Evolutionary conservation across 2,329 filamentous ascomycete species (phyloP).

Genomic region (Penicillium sp.): DNA sequence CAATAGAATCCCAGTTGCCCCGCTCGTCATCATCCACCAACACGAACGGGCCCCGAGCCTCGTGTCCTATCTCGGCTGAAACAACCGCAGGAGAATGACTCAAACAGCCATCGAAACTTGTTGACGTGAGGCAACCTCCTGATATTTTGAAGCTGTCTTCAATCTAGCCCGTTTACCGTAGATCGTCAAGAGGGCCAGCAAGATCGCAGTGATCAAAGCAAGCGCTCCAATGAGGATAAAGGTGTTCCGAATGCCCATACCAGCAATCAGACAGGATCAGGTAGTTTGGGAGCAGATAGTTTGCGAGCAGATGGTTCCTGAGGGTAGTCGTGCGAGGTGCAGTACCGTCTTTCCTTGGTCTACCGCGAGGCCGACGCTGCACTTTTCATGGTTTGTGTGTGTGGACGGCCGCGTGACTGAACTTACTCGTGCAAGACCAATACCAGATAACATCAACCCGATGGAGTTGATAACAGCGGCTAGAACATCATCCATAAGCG

Average conservation of each 20-base stretch:
- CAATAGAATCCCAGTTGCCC: neutral
- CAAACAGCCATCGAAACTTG: neutral
- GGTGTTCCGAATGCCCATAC: conserved; percentile 13
- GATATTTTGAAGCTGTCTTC: conserved; percentile 7
- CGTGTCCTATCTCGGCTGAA: neutral
- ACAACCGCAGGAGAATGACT: neutral
- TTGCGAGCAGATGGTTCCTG: too few relatives aligned
- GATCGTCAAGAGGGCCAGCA: conserved; percentile 7
- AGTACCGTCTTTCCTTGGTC: too few relatives aligned
- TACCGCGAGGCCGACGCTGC: too few relatives aligned
- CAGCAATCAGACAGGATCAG: neutral
- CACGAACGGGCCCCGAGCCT: neutral
- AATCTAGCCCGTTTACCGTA: conserved; percentile 8
- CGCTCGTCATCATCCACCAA: neutral
- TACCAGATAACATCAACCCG: too few relatives aligned
- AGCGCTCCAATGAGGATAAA: conserved; percentile 13
- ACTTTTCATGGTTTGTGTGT: neutral
- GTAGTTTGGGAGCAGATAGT: too few relatives aligned
- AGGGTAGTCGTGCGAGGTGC: too few relatives aligned
- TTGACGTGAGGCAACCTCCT: conserved; percentile 4
- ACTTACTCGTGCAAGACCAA: too few relatives aligned
- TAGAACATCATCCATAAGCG: too few relatives aligned
- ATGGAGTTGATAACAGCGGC: too few relatives aligned
- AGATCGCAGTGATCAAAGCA: conserved; percentile 3
- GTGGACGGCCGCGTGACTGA: too few relatives aligned